Evolutionary conservation across 305 asterid species (phyloP), one percentile per base, ranked within the genome.

Genomic region (Vinca major): DNA sequence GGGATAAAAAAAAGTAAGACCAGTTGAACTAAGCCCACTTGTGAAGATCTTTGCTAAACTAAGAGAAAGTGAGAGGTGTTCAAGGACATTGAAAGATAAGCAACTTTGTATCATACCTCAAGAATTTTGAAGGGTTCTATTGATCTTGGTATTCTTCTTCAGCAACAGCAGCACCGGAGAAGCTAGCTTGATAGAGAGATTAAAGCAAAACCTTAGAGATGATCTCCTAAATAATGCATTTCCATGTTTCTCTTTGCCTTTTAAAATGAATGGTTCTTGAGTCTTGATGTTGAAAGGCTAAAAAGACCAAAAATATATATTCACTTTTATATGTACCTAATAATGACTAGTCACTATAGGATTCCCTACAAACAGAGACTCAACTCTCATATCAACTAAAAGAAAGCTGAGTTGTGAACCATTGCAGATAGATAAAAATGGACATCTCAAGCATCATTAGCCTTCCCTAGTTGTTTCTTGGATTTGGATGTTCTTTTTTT

Each of bases 71-170:
- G 20, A 36, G 37, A 40, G 64, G 57, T 5, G 21, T 60, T n/a
- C 14, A 12, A 56, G 55, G 14, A 33, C 62, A 56, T 74, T 8
- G 47, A 63, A 10, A 43, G 12, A 41, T 39, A 10, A 58, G 9
- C 61, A 10, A 39, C 20, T 39, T 1, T 26, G 65, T 48, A 39
- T 65, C 16, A 36, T 74, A 74, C 80, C 80, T 50, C 63, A 11
- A 67, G 8, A 67, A 17, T 51, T 19, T 40, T 45, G 19, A n/a
- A 67, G 17, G 12, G 47, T 43, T 47, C 19, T 16, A 66, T 12
- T 16, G 63, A 50, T 56, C 54, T 52, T 39, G 45, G 50, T 47
- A 65, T 48, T 60, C 62, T 54, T 53, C 66, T 51, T 53, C 66
- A 43, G 12, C 53, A 65, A 66, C 39, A 17, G 3, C 53, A 74